A percentile compares a stretch with the other conserved stretches of the same genome.
These are phyloP conservation scores for Mycena metata DNA, from an alignment of 768 basidiomycete species.

Conservation along the genomic window DNA sequence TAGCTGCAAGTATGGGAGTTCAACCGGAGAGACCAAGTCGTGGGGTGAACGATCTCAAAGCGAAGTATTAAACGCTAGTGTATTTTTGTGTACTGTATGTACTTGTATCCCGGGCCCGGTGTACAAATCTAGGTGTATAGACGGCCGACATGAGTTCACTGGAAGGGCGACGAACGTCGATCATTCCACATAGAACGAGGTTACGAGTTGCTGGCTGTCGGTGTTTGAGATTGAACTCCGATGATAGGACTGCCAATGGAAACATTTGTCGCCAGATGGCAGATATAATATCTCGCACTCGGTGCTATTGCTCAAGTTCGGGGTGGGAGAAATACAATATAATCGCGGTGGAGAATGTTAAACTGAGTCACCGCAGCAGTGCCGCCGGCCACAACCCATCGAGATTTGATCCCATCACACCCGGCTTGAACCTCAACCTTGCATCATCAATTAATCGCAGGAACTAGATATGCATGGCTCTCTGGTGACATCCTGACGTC, in stretches of 20 bases:
- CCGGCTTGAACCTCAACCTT: background rate
- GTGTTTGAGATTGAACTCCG: too few species aligned
- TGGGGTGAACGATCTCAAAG: conserved; percentile 15
- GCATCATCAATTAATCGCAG: conserved; percentile 10
- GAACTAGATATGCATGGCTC: background rate
- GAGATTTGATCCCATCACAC: background rate
- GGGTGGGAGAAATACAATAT: too few species aligned
- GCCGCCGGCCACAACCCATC: too few species aligned
- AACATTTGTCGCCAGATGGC: background rate
- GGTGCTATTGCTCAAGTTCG: too few species aligned
- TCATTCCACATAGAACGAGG: too few species aligned
- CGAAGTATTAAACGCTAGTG: conserved; percentile 26
- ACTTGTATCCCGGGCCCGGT: conserved; percentile 5
- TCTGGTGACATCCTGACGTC: background rate
- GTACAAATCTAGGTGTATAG: background rate
- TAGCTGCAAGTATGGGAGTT: conserved; percentile 30
- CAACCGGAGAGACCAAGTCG: background rate
- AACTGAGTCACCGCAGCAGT: too few species aligned
- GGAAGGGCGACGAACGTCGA: too few species aligned
- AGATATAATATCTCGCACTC: too few species aligned
- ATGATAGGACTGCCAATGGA: background rate
- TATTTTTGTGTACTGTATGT: conserved; percentile 28
- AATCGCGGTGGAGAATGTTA: too few species aligned
- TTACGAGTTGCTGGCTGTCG: too few species aligned
- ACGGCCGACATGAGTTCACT: too few species aligned